phyloP scores from a whole-genome alignment of 257 asterid species.

The Solanum commersonii region DNA sequence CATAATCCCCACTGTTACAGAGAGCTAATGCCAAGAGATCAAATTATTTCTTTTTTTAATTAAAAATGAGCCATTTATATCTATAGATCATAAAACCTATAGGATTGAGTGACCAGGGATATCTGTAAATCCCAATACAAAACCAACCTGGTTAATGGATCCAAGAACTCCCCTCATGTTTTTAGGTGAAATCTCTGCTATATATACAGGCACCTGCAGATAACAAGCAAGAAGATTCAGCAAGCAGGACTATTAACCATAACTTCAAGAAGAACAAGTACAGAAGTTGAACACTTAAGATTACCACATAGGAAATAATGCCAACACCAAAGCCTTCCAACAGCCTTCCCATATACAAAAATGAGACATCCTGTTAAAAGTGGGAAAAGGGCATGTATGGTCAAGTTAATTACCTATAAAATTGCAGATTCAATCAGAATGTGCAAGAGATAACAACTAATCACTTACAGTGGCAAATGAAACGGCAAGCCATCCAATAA shows the following conservation, averaged over 20 bases:
- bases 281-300: neutral
- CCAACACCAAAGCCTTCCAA: conserved; percentile 90
- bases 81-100: neutral
- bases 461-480: conserved; percentile 74
- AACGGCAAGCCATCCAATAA: conserved; percentile 81
- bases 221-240: conserved; percentile 6
- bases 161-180: conserved; percentile 88
- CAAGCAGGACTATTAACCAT: neutral
- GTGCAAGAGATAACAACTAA: neutral
- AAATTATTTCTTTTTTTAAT: neutral
- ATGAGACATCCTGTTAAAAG: conserved; percentile 53
- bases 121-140: conserved; percentile 23
- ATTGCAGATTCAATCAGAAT: neutral
- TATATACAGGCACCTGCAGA: conserved; percentile 75
- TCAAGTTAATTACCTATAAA: neutral
- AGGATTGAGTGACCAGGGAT: neutral
- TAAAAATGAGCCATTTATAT: neutral
- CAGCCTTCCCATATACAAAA: conserved; percentile 88
- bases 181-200: conserved; percentile 91
- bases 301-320: conserved; percentile 84
- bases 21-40: conserved; percentile 32
- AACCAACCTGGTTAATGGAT: conserved; percentile 69
- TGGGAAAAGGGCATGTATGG: neutral
- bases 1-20: conserved; percentile 83
- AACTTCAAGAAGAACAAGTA: neutral